Evolutionary conservation across 768 basidiomycete genomes (phyloP), one percentile per base, ranked within the genome.

Genomic region (Amanita pallidorosea): DNA sequence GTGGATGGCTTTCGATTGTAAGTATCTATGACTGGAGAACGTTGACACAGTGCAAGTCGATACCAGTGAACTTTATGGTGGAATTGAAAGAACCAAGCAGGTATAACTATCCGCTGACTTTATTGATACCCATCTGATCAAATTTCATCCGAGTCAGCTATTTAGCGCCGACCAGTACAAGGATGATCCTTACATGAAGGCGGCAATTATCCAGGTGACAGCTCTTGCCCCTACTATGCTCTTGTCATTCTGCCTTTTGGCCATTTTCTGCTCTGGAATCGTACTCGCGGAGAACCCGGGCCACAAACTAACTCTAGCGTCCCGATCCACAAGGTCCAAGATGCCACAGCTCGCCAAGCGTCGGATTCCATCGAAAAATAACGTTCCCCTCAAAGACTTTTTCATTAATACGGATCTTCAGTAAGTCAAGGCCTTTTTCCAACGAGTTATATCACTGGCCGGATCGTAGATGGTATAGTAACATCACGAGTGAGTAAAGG

Each of bases 321-420:
- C 66, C 22, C 60, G 67, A 41, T 54, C 46, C 31, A 46, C 55
- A 17, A 56, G 63, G 18, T 52, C 50, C 43, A 59, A 58, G 15
- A 25, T 53, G 22, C 55, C 54, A 29, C 41, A 60, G 31, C 9
- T 31, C 11, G 5, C 7, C 49, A 65, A 65, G 51, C 63, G 65
- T 27, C 65, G 71, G 51, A 67, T 65, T n/a, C 55, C 72, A 31
- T 57, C 63, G 27, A 67, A 75, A 7, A 58, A 65, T 20, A 68
- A 63, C n/a, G 63, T 73, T 35, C 75, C n/a, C 42, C 61, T 80
- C 15, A 66, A 65, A 12, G 76, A 79, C 62, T 77, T 76, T 59
- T 79, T 77, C 65, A 54, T 68, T 43, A 76, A 76, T 34, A 79
- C 77, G 27, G 79, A 81, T 59, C 67, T 79, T 17, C 77, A 79